These are phyloP conservation scores for Cyberlindnera americana DNA, from an alignment of 805 yeast genomes.

Conservation along the genomic window DNA sequence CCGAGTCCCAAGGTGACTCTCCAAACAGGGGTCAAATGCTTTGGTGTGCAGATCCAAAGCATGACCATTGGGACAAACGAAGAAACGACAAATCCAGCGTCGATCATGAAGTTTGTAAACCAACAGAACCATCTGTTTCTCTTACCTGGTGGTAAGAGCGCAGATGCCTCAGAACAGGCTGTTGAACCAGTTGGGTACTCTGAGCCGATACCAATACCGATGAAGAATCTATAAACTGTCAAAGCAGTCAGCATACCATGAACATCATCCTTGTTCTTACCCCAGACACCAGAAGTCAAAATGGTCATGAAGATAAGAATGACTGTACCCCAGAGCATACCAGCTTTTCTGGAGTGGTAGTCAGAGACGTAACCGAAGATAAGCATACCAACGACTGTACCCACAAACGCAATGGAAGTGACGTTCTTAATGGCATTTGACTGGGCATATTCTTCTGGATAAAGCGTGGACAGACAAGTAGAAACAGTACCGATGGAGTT, in stretches of 20 bases:
- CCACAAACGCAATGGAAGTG: slow-evolving; percentile 85
- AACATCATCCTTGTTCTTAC: slow-evolving; percentile 39
- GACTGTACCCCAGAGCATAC: slow-evolving; percentile 76
- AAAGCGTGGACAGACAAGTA: slow-evolving; percentile 62
- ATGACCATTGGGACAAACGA: slow-evolving; percentile 84
- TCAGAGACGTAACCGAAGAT: slow-evolving; percentile 80
- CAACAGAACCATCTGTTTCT: slow-evolving; percentile 87
- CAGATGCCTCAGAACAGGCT: slow-evolving; percentile 89
- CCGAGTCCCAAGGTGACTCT: slow-evolving; percentile 88
- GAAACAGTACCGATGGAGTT: slow-evolving; percentile 78
- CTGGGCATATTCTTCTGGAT: slow-evolving; percentile 56
- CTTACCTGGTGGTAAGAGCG: slow-evolving; percentile 69
- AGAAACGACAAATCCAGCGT: slow-evolving; percentile 76
- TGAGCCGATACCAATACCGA: slow-evolving; percentile 92
- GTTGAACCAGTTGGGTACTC: slow-evolving; percentile 94
- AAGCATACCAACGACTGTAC: slow-evolving; percentile 86
- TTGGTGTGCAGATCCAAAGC: slow-evolving; percentile 72
- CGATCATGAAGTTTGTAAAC: slow-evolving; percentile 89
- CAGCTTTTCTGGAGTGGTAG: slow-evolving; percentile 71
- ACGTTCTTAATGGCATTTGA: slow-evolving; percentile 77
- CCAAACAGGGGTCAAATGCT: slow-evolving; percentile 83
- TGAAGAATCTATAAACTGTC: slow-evolving; percentile 78
- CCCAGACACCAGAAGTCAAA: slow-evolving; percentile 86
- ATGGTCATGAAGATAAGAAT: slow-evolving; percentile 76
- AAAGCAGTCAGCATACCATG: slow-evolving; percentile 80